Base-by-base conservation (phyloP, 2,329 filamentous ascomycete genomes). In the Epichloe aotearoae region DNA sequence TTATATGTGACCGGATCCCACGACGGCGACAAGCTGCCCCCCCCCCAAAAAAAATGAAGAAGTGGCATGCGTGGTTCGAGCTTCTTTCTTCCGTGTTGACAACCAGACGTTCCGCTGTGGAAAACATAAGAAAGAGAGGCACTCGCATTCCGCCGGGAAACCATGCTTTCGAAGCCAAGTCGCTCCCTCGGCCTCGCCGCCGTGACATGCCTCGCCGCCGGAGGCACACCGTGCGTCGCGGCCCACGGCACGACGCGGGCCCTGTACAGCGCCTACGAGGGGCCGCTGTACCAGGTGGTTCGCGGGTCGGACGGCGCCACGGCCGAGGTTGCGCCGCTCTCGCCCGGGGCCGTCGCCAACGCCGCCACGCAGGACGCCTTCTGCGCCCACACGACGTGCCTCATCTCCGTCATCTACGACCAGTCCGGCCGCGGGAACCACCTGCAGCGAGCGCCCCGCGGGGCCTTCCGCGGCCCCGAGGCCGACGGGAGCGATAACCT, bases 171-270 rank as follows among this genome's bases (percentile, higher is more conserved):
- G 17, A 42, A 42, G 40, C 40, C 11, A 11, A 42, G 19, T 12
- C 40, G 10, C 19, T 19, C 0, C 17, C 19, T 23, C n/a, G 12
- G n/a, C 39, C 39, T 41, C 17, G 39, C 17, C 14, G 19, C n/a
- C 39, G 3, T 4, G 12, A 11, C 39, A 14, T 41, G 39, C 17
- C n/a, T 41, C 17, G 4, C 11, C 19, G 17, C 39, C 0, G 79
- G 77, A 1, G 71, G 72, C 47, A 82, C 77, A 1, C 77, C 79
- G n/a, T 84, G 80, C 57, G 66, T 83, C 11, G 80, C 80, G 0
- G 80, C 80, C 0, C 80, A 83, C 60, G 76, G 76, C 61, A 83
- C 79, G n/a, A 83, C 80, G 51, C 75, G 80, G 4, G 77, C 79
- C 15, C 62, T 84, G 6, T 83, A 82, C 64, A 71, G 64, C 56